Base-by-base conservation (phyloP, 2,329 filamentous ascomycete genomes). In the Hypoxylon sp. region DNA sequence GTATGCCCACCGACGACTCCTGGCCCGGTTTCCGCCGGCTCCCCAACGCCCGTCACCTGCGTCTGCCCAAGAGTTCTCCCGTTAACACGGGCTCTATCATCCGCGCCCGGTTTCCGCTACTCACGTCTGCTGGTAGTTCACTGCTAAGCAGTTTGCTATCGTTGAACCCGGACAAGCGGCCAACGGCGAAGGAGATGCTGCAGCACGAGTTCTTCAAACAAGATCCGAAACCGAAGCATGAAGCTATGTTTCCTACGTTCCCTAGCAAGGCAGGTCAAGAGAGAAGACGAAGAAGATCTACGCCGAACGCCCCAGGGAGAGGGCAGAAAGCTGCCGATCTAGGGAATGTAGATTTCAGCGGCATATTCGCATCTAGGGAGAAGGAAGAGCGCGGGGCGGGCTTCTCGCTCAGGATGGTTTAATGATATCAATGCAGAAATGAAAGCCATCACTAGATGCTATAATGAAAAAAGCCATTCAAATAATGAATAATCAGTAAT, bases 231-330 rank as follows among this genome's bases (percentile, higher is more conserved):
- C 92, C 94, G 1, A 98, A 98, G 79, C 89, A 90, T 6, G 91
- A 92, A 75, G 91, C 90, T 71, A 90, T 99, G 89, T 98, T 99
- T 75, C 95, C 95, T 2, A 98, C 95, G 0, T 99, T 98, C 76
- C 95, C 95, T 0, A 95, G 91, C 71, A 97, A 97, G 78, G 95
- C 95, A 0, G 93, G 93, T 1, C 91, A 95, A 81, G 95, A 99
- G 82, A 90, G 89, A 73, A 83, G 93, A 70, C 82, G 92, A 67
- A 83, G 87, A 37, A 83, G 86, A 62, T 87, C 89, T 63, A 94
- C 89, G 67, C 95, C 95, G 0, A 89, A 93, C 76, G 95, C 95
- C 6, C 95, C 95, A 0, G 87, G 86, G 39, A 83, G 94, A 30
- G 94, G 93, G 0, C 88, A 91, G 52, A 86, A 86, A 59, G 87